Evolutionary conservation across 1,284 basidiomycete species (phyloP), one percentile per base, ranked within the genome.

Genomic region (Xerocomus cyaneibrunnescens): DNA sequence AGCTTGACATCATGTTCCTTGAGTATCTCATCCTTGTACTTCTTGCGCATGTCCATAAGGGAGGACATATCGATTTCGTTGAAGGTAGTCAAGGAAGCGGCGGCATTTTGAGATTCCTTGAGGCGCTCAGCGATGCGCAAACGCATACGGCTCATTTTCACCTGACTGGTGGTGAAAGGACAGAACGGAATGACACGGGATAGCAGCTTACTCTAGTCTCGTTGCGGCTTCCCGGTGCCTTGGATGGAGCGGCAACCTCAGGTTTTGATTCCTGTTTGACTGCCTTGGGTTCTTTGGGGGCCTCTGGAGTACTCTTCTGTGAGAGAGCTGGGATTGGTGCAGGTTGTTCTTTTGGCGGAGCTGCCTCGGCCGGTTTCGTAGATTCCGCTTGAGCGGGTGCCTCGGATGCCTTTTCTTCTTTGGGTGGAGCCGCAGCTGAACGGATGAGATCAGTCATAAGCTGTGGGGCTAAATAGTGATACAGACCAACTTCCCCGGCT

Each of bases 11-110:
- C 95, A 63, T 95, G 89, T 68, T 89, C 84, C 75, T 99, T 98
- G 51, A 95, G 78, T 45, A 98, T 78, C 50, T 84, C 79, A 61
- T 98, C 94, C 81, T 99, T 99, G 85, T 96, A 96, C 67, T 90
- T 87, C 68, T 88, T 86, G 64, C 97, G 89, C 86, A 99, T 88
- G 48, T 90, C 88, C 79, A 98, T 92, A 57, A 98, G 76, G 41
- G 88, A 87, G 40, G 92, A 94, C 96, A 99, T 99, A 78, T 99
- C 96, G 69, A 99, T 94, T 76, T 99, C 96, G 77, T 99, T 98
- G 83, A 99, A 99, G 39, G 96, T 99, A 47, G 97, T 99, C 58
- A 99, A 76, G 52, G 94, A 94, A 41, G 96, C 96, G 10, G 96
- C 97, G 13, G 94, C 85, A 73, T 98, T 98, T 74, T 99, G 96